Evolutionary conservation across 108 stramenopile genomes (phyloP).

Genomic region (Nitzschia sp.): DNA sequence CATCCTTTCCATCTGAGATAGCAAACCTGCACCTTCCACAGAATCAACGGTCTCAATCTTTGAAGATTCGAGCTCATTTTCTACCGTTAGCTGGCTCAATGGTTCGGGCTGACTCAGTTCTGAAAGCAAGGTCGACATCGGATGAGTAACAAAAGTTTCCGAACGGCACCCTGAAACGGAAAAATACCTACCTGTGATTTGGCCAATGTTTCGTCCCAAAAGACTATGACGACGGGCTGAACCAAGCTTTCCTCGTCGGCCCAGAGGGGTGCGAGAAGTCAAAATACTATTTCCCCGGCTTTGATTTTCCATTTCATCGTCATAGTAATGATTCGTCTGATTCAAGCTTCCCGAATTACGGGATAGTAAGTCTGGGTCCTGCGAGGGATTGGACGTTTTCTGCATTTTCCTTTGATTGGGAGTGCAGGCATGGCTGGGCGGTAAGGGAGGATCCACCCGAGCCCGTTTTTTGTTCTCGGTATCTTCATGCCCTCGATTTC

Average conservation of each 20-base stretch:
- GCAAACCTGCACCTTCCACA: conserved; percentile 62
- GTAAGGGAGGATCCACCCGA: conserved; percentile 26
- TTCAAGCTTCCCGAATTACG: conserved; percentile 1
- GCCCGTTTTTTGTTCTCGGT: conserved; percentile 21
- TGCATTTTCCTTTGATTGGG: conserved; percentile 2
- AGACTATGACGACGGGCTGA: conserved; percentile 33
- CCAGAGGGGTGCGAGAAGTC: conserved; percentile 22
- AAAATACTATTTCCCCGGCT: conserved; percentile 14
- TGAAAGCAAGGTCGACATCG: background rate
- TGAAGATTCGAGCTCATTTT: conserved; percentile 17
- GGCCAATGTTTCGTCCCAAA: conserved; percentile 26
- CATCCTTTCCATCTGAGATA: conserved; percentile 71
- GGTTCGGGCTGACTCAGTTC: conserved; percentile 18
- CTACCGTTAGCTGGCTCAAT: conserved; percentile 34
- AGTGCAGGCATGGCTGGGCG: conserved; percentile 18
- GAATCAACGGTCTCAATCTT: conserved; percentile 32
- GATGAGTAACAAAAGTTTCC: background rate
- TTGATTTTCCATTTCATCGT: conserved; percentile 33
- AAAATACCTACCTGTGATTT: background rate
- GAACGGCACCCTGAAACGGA: background rate
- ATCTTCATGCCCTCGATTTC: conserved; percentile 15
- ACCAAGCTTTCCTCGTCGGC: conserved; percentile 26
- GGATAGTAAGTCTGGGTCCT: conserved; percentile 6
- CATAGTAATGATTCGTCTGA: conserved; percentile 14
- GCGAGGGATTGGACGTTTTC: background rate